Evolutionary conservation across 805 yeast species (phyloP), one percentile per base, ranked within the genome.

Genomic region (Lipomyces spencermartinsiae): DNA sequence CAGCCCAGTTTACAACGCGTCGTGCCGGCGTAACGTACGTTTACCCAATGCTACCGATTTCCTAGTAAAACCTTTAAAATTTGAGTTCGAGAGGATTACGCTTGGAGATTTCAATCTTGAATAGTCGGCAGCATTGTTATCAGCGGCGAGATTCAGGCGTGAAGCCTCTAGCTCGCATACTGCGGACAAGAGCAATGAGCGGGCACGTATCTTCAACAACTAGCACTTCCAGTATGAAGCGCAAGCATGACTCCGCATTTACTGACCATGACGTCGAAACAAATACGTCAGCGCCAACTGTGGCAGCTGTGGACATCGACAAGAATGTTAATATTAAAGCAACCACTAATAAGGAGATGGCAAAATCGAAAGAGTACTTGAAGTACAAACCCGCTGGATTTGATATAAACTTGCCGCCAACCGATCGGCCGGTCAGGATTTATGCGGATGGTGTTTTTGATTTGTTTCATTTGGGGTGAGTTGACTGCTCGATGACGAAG

Each of bases 381-480:
- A 69, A 62, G 51, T 69, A 69, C 55, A 61, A 59, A 58, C 72
- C 72, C 1, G 61, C 25, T 3, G 71, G 71, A 22, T 64, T 35
- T 49, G 39, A 37, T 10, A 86, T 95, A 78, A 92, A 92, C 73
- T 73, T 88, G 33, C 99, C 99, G 1, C 96, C 97, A 1, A 81
- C 77, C 3, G 95, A 90, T 75, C 84, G 97, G 67, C 93, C 97
- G 0, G 87, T 95, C 35, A 85, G 99, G 68, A 87, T 95, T n/a
- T 95, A 95, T 78, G 99, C 99, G 5, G 99, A 95, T 80, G 99
- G 99, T 63, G 97, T 95, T 22, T 95, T 95, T 82, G 99, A 95
- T 80, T 81, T 95, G 70, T 95, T 95, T 81, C 99, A 95, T 79
- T 78, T 95, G 76, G 99, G 99, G 69, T 68, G 53, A 35, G 69